Percentiles rank a stretch among this genome's conserved stretches.
phyloP scores from a whole-genome alignment of 345 rosid species.

The Isatis tinctoria region DNA sequence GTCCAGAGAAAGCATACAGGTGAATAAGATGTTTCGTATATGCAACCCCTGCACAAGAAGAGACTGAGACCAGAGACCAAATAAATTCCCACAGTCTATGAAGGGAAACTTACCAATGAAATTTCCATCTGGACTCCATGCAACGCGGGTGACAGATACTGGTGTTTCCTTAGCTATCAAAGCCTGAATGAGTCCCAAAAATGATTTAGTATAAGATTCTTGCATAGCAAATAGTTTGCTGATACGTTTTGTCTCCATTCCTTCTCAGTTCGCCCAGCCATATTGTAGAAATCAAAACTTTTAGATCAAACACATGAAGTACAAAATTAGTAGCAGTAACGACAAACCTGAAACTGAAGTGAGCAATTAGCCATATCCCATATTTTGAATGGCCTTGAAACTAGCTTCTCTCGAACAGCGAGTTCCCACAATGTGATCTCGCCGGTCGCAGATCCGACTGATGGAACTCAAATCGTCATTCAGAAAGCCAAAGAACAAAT shows the following conservation, averaged over 20 bases:
- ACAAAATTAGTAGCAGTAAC: neutral
- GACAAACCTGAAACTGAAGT: constrained; percentile 58
- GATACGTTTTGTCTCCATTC: constrained; percentile 6
- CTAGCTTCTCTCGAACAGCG: constrained; percentile 49
- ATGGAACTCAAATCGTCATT: constrained; percentile 31
- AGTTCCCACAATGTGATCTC: constrained; percentile 88
- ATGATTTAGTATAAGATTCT: constrained; percentile 1
- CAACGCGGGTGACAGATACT: constrained; percentile 53
- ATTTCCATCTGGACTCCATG: constrained; percentile 70
- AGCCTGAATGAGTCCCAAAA: constrained; percentile 37
- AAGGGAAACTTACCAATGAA: constrained; percentile 48
- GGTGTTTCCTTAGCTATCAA: constrained; percentile 37
- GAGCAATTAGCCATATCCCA: constrained; percentile 55
- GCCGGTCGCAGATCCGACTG: constrained; percentile 81
- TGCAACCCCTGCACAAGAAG: constrained; percentile 58
- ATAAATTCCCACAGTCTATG: neutral
- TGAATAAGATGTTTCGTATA: constrained; percentile 62
- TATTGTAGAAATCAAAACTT: neutral
- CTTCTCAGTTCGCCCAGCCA: neutral
- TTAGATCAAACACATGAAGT: neutral
- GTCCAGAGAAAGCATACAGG: constrained; percentile 44
- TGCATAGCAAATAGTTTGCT: constrained; percentile 13
- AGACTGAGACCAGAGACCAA: constrained; percentile 22
- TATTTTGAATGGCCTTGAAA: constrained; percentile 67
- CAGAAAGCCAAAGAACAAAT: constrained; percentile 12